phyloP scores from a whole-genome alignment of 2,329 filamentous ascomycete species.

The Aspergillus sergii region DNA sequence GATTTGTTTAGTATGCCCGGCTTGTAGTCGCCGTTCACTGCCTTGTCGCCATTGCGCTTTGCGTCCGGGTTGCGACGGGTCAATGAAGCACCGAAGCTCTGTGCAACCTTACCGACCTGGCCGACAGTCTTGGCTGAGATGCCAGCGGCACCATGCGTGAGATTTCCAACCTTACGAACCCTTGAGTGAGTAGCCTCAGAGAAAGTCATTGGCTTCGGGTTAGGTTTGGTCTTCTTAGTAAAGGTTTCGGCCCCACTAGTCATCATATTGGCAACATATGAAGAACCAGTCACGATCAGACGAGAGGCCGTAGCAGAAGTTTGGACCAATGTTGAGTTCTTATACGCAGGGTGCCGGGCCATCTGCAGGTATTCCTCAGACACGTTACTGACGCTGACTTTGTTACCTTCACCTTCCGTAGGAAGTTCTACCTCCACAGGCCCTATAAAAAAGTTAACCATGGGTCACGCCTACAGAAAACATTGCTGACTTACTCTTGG shows the following conservation, averaged over 20 bases:
- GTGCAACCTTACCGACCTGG: conserved; percentile 78
- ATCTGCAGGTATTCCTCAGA: conserved; percentile 68
- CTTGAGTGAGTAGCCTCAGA: conserved; percentile 79
- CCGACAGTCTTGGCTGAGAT: conserved; percentile 86
- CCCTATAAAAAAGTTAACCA: conserved; percentile 33
- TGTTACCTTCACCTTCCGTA: conserved; percentile 49
- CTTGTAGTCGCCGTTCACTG: conserved; percentile 75
- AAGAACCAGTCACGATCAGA: conserved; percentile 85
- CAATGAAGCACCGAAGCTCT: conserved; percentile 82
- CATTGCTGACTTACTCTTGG: conserved; percentile 69
- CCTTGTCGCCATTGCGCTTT: conserved; percentile 64
- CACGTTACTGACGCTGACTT: conserved; percentile 51
- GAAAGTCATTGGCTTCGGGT: conserved; percentile 82
- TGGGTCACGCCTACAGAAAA: conserved; percentile 1
- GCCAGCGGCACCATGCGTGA: conserved; percentile 76
- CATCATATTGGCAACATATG: conserved; percentile 75
- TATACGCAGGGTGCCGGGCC: conserved; percentile 87
- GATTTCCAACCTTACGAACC: conserved; percentile 85
- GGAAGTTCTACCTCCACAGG: conserved; percentile 54
- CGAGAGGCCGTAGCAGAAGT: conserved; percentile 86
- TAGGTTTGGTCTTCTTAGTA: conserved; percentile 76
- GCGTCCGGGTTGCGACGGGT: conserved; percentile 61
- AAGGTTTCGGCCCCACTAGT: conserved; percentile 78
- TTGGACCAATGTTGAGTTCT: conserved; percentile 81
- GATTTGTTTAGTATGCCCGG: conserved; percentile 93